Conservation (phyloP, 805 yeast genomes). For the Metschnikowia drakensbergensis region DNA sequence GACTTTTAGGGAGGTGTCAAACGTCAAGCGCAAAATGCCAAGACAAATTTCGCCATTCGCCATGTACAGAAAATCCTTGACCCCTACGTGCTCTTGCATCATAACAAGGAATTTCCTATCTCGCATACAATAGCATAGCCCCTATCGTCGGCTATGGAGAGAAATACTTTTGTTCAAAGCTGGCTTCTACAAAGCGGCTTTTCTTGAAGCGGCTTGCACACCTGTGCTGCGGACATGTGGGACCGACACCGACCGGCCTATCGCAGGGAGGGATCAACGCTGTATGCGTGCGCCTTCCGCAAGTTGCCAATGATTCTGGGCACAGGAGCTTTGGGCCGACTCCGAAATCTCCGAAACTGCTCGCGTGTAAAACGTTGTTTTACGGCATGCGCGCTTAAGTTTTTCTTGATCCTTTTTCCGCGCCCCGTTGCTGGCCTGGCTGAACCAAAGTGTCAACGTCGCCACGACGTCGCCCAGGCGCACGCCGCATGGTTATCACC, state of each 20-base stretch:
- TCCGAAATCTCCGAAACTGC: constrained; percentile 2
- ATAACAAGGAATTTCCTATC: not conserved
- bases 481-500: too few relatives aligned
- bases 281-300: too few relatives aligned
- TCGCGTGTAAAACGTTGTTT: not conserved
- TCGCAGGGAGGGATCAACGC: too few relatives aligned
- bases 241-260: too few relatives aligned
- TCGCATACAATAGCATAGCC: constrained; percentile 5
- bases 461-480: not conserved
- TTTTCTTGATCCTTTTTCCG: constrained; percentile 1
- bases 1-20: constrained; percentile 11
- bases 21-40: constrained; percentile 14
- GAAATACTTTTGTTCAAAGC: not conserved
- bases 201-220: not conserved
- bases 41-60: constrained; percentile 7
- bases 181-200: not conserved
- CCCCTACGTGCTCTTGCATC: not conserved
- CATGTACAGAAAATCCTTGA: constrained; percentile 6
- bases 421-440: not conserved
- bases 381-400: constrained; percentile 1
- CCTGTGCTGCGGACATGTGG: too few relatives aligned
- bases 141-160: not conserved
- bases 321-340: not conserved
- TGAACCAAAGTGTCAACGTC: not conserved
- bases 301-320: not conserved